Conservation (phyloP, 1,139 yeast species). For the Debaryomyces nepalensis region DNA sequence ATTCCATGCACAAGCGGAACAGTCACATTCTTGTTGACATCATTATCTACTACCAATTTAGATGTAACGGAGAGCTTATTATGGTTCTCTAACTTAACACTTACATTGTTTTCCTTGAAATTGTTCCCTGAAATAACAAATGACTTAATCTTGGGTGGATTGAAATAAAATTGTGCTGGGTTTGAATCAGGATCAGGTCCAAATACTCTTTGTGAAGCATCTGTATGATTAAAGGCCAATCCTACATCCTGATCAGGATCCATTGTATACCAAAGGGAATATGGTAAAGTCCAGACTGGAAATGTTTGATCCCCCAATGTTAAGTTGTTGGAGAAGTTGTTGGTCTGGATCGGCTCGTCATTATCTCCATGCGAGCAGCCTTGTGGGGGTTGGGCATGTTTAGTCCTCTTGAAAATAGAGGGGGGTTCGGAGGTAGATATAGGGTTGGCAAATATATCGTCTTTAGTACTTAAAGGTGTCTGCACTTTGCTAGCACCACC, state of each 20-base stretch:
- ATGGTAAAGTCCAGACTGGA: slow-evolving; percentile 54
- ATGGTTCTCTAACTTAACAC: slow-evolving; percentile 32
- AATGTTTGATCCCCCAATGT: slow-evolving; percentile 49
- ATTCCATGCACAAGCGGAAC: slow-evolving; percentile 58
- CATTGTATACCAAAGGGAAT: slow-evolving; percentile 48
- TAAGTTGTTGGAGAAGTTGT: slow-evolving; percentile 49
- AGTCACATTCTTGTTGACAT: slow-evolving; percentile 26
- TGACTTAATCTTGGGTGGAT: slow-evolving; percentile 51
- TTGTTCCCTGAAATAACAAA: slow-evolving; percentile 43
- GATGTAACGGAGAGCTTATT: slow-evolving; percentile 43
- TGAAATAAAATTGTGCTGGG: slow-evolving; percentile 50
- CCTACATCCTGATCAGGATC: slow-evolving; percentile 46
- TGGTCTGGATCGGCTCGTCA: slow-evolving; percentile 47
- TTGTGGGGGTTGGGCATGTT: slow-evolving; percentile 36
- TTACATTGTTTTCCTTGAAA: slow-evolving; percentile 25
- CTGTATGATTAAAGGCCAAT: slow-evolving; percentile 50
- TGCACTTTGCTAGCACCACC: not conserved
- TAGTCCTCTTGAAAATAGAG: slow-evolving; percentile 24
- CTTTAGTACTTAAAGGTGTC: not conserved
- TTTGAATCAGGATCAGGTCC: slow-evolving; percentile 47
- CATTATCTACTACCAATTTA: slow-evolving; percentile 21
- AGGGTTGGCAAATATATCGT: slow-evolving; percentile 27
- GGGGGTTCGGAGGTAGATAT: slow-evolving; percentile 36
- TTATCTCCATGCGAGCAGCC: slow-evolving; percentile 30
- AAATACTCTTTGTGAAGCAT: slow-evolving; percentile 43